Evolutionary conservation across 495 filamentous ascomycete species (phyloP), one percentile per base, ranked within the genome.

Genomic region (Talaromyces ruber): DNA sequence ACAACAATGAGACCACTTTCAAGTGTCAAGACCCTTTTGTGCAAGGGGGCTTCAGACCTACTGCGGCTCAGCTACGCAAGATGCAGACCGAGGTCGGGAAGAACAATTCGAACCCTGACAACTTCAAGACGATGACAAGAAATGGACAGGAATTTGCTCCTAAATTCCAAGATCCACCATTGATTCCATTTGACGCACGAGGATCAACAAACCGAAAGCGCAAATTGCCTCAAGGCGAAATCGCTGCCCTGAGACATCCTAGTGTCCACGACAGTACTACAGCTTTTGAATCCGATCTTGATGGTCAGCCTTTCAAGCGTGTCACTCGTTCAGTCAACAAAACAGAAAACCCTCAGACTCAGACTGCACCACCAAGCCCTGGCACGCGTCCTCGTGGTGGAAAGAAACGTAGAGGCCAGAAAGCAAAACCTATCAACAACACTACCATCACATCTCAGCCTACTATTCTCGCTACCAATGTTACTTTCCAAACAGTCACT

Each of bases 121-220:
- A 70, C 12, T 79, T 74, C 72, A 62, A 65, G 6, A 65, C 68
- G 3, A 59, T 78, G 51, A 64, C 64, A 7, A 75, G 65, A 16
- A 64, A 74, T 34, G 73, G 70, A 5, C 60, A 74, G 6, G 75
- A 78, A 30, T 65, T 72, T 47, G 64, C 72, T 16, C 72, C 76
- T 29, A 71, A 70, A 29, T 66, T 73, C 47, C 75, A 72, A 56
- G 73, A 89, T 78, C 71, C 83, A 66, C 71, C 79, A 72, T 57
- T 83, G 67, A 32, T 82, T 65, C 55, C 79, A 61, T 62, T 67
- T 64, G 69, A 87, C 72, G 65, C 82, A 68, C 28, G 82, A 30
- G 66, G 83, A 72, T 64, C 86, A 69, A 53, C 70, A 21, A 79
- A 72, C 3, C 74, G 76, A 61, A 80, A 79, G 63, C 77, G 77